Conservation (phyloP, 495 filamentous ascomycete species). For the Xylaria longipes region DNA sequence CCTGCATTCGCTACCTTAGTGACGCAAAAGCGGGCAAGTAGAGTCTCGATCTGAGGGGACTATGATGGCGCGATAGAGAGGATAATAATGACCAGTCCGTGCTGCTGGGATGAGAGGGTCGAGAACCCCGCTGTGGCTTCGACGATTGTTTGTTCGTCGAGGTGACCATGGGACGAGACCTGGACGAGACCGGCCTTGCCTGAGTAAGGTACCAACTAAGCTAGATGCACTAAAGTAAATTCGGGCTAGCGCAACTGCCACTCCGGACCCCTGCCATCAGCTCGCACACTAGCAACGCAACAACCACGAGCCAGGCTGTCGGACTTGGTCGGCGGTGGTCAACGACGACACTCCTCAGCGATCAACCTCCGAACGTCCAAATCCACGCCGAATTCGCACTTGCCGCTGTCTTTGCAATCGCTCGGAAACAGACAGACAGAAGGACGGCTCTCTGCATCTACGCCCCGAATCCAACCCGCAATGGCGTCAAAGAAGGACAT, state of each 20-base stretch:
- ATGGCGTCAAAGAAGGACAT: slow-evolving; percentile 87
- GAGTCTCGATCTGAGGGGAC: neutral
- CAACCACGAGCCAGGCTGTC: slow-evolving; percentile 5
- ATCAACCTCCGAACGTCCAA: neutral
- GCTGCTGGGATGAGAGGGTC: slow-evolving; percentile 17
- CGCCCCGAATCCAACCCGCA: slow-evolving; percentile 8
- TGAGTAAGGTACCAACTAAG: neutral
- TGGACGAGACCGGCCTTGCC: neutral
- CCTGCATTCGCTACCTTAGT: slow-evolving; percentile 1
- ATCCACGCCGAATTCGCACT: neutral
- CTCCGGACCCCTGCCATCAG: slow-evolving; percentile 1
- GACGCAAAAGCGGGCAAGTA: neutral
- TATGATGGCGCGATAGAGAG: neutral
- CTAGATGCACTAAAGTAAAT: neutral
- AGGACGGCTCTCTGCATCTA: neutral
- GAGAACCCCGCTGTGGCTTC: slow-evolving; percentile 3
- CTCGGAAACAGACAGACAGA: neutral
- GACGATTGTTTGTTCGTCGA: neutral
- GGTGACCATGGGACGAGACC: neutral
- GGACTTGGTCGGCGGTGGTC: neutral
- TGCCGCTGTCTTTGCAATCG: neutral
- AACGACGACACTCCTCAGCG: slow-evolving; percentile 12
- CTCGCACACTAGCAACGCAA: neutral
- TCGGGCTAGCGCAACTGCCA: slow-evolving; percentile 3
- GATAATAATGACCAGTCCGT: slow-evolving; percentile 1